These are phyloP conservation scores for Candida sanyaensis DNA, from an alignment of 1,139 yeast species.

Conservation along the genomic window DNA sequence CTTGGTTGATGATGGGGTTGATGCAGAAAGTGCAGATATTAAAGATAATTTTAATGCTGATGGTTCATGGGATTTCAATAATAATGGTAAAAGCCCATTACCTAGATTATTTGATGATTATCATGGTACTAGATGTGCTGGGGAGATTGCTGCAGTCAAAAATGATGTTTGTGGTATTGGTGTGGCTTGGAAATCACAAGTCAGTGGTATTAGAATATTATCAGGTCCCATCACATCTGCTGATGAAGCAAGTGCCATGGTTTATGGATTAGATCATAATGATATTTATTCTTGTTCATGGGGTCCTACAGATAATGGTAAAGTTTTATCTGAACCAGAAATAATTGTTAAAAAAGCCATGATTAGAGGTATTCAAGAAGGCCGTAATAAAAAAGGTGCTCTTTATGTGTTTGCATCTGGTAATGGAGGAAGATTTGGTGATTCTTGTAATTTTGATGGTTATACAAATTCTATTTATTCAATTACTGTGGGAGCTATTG, in stretches of 20 bases:
- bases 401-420: slow-evolving; percentile 96
- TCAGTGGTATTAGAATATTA: slow-evolving; percentile 87
- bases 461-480: slow-evolving; percentile 95
- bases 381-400: slow-evolving; percentile 81
- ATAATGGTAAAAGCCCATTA: slow-evolving; percentile 69
- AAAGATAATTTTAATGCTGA: slow-evolving; percentile 66
- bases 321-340: slow-evolving; percentile 83
- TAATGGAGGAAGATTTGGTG: slow-evolving; percentile 82
- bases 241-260: slow-evolving; percentile 88
- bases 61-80: slow-evolving; percentile 92
- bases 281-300: slow-evolving; percentile 97
- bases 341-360: slow-evolving; percentile 76
- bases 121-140: slow-evolving; percentile 99
- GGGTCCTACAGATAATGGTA: slow-evolving; percentile 98
- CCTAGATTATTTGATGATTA: slow-evolving; percentile 84
- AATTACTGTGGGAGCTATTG: slow-evolving; percentile 94
- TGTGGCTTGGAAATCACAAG: slow-evolving; percentile 83
- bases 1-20: slow-evolving; percentile 93
- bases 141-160: slow-evolving; percentile 90
- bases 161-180: slow-evolving; percentile 94
- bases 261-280: slow-evolving; percentile 76
- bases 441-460: slow-evolving; percentile 96
- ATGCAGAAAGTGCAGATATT: slow-evolving; percentile 74
- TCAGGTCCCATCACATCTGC: slow-evolving; percentile 79
- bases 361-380: slow-evolving; percentile 80